These are phyloP conservation scores for Taphrina communis DNA, from an alignment of 1,139 yeast genomes.

Conservation along the genomic window DNA sequence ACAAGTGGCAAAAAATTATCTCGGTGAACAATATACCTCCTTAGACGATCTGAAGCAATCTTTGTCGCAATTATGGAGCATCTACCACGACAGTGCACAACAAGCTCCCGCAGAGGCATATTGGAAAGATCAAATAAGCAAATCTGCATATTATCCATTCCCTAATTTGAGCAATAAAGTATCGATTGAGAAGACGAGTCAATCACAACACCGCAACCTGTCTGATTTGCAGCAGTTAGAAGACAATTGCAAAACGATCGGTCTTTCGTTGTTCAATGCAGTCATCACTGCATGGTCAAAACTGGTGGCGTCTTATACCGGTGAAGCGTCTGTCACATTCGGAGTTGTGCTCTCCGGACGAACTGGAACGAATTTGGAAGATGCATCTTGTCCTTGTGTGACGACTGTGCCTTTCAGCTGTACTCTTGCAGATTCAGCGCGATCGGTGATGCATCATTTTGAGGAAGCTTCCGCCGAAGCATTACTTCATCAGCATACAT, in stretches of 20 bases:
- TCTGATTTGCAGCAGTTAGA: slow-evolving; percentile 10
- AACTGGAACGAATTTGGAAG: slow-evolving; percentile 38
- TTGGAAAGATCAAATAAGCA: slow-evolving; percentile 16
- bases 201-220: neutral
- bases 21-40: neutral
- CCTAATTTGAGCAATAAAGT: slow-evolving; percentile 20
- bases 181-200: neutral
- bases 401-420: slow-evolving; percentile 46
- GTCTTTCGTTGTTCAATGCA: slow-evolving; percentile 42
- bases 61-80: slow-evolving; percentile 11
- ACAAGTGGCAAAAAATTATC: slow-evolving; percentile 8
- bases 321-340: slow-evolving; percentile 44
- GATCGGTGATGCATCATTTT: slow-evolving; percentile 31
- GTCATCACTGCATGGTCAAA: slow-evolving; percentile 46
- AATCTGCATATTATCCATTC: slow-evolving; percentile 1
- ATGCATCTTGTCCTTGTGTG: slow-evolving; percentile 45
- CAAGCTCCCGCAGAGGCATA: neutral
- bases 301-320: slow-evolving; percentile 44
- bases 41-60: neutral
- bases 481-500: slow-evolving; percentile 44
- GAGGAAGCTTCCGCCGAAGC: slow-evolving; percentile 15
- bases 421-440: slow-evolving; percentile 41
- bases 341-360: slow-evolving; percentile 47
- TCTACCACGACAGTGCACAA: neutral
- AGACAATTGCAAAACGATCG: slow-evolving; percentile 8